A percentile compares a stretch with the other conserved stretches of the same genome.
Conservation (phyloP, 2,329 filamentous ascomycete species). For the Lojkania enalia region DNA sequence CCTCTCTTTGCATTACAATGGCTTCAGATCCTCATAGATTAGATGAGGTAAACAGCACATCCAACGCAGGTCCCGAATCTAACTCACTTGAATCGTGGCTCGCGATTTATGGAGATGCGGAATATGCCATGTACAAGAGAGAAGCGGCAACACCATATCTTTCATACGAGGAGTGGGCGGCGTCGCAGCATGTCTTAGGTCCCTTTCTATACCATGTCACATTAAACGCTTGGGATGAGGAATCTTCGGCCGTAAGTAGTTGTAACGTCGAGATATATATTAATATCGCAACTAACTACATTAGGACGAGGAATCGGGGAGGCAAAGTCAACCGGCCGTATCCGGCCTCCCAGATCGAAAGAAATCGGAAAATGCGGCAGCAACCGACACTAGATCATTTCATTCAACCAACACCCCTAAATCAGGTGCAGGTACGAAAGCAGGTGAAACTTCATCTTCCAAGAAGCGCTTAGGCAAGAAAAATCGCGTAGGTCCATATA, state of each 20-base stretch:
- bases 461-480: slow-evolving; percentile 36
- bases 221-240: slow-evolving; percentile 32
- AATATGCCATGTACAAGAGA: slow-evolving; percentile 32
- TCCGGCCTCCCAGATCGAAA: slow-evolving; percentile 25
- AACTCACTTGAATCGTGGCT: slow-evolving; percentile 24
- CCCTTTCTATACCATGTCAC: slow-evolving; percentile 36
- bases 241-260: slow-evolving; percentile 32
- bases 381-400: slow-evolving; percentile 28
- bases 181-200: slow-evolving; percentile 31
- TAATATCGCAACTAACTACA: slow-evolving; percentile 14
- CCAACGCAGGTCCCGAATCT: slow-evolving; percentile 10
- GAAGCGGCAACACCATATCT: slow-evolving; percentile 25
- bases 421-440: slow-evolving; percentile 18
- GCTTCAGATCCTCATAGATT: not conserved
- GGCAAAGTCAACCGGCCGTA: slow-evolving; percentile 23
- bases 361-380: slow-evolving; percentile 30
- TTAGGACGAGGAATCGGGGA: slow-evolving; percentile 29
- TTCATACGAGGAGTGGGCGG: slow-evolving; percentile 37
- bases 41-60: slow-evolving; percentile 1
- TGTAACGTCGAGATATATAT: not conserved
- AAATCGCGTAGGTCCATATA: slow-evolving; percentile 23
- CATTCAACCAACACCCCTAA: slow-evolving; percentile 20
- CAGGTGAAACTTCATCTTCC: slow-evolving; percentile 26
- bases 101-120: slow-evolving; percentile 22
- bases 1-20: slow-evolving; percentile 3